A percentile compares a stretch with the other conserved stretches of the same genome.
Conservation (phyloP, 2,329 filamentous ascomycete genomes). For the Trichoderma sp. region DNA sequence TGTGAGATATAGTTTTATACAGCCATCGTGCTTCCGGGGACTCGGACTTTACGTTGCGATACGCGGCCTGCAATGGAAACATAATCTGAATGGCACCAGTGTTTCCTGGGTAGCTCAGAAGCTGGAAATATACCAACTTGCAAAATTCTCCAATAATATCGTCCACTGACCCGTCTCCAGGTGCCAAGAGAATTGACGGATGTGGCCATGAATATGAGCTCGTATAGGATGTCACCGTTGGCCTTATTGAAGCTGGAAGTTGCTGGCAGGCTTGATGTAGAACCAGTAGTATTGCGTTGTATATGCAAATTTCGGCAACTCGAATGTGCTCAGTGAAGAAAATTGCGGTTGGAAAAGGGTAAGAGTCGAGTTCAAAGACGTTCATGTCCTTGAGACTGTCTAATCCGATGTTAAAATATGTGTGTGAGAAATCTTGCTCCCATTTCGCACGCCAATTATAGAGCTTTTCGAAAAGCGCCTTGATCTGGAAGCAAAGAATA, state of each 20-base stretch:
- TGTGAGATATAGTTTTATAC: not conserved
- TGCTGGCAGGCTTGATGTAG: not conserved
- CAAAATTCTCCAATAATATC: slow-evolving; percentile 9
- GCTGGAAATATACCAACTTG: slow-evolving; percentile 17
- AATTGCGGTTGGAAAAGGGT: not conserved
- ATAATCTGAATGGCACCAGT: not conserved
- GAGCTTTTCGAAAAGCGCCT: not conserved
- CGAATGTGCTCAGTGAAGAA: not conserved
- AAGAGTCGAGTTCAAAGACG: not conserved
- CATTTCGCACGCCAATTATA: not conserved
- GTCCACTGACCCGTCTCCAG: slow-evolving; percentile 7
- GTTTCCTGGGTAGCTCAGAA: slow-evolving; percentile 9
- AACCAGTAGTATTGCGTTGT: not conserved
- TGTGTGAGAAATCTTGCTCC: not conserved
- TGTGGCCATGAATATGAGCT: not conserved
- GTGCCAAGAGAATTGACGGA: not conserved
- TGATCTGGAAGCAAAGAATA: not conserved
- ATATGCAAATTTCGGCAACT: not conserved
- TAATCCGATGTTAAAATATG: not conserved
- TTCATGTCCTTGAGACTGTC: not conserved
- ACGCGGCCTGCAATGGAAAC: not conserved
- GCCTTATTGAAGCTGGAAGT: not conserved
- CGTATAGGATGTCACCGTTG: not conserved
- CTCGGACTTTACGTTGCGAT: not conserved
- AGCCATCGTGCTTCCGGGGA: not conserved